A percentile compares a stretch with the other conserved stretches of the same genome.
These are phyloP conservation scores for Clonostachys chloroleuca DNA, from an alignment of 2,329 filamentous ascomycete species.

Conservation along the genomic window DNA sequence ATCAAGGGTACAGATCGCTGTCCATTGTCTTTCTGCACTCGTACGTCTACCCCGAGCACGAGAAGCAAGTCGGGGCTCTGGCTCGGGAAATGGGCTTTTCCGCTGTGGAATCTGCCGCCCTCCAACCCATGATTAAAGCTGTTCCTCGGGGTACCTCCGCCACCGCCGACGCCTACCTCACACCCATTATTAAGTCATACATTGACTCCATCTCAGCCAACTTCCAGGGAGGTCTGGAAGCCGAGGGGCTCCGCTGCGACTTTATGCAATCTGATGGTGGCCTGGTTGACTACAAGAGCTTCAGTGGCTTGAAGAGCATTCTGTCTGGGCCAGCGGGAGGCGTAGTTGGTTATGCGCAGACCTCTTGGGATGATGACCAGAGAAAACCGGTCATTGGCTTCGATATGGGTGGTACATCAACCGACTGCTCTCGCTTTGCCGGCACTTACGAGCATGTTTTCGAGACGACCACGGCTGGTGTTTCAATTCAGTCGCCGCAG, in stretches of 20 bases:
- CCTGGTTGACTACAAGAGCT: conserved; percentile 44
- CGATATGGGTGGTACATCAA: conserved; percentile 59
- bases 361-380: conserved; percentile 60
- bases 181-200: conserved; percentile 65
- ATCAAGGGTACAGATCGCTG: conserved; percentile 47
- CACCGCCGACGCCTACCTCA: conserved; percentile 68
- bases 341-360: conserved; percentile 66
- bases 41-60: conserved; percentile 41
- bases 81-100: neutral
- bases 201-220: conserved; percentile 61
- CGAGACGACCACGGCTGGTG: conserved; percentile 64
- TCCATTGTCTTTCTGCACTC: conserved; percentile 68
- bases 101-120: conserved; percentile 60
- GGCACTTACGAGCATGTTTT: conserved; percentile 69
- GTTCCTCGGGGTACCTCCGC: conserved; percentile 63
- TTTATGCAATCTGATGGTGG: conserved; percentile 59
- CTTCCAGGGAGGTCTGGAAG: conserved; percentile 35
- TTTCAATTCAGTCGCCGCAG: conserved; percentile 67
- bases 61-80: neutral
- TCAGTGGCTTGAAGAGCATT: conserved; percentile 62
- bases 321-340: conserved; percentile 67
- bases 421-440: conserved; percentile 65
- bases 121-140: conserved; percentile 70
- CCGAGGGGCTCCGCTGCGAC: conserved; percentile 43
- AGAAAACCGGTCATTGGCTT: conserved; percentile 53